Evolutionary conservation across 352 stramenopile genomes (phyloP), one percentile per base, ranked within the genome.

Genomic region (Phytopythium oedochilum): DNA sequence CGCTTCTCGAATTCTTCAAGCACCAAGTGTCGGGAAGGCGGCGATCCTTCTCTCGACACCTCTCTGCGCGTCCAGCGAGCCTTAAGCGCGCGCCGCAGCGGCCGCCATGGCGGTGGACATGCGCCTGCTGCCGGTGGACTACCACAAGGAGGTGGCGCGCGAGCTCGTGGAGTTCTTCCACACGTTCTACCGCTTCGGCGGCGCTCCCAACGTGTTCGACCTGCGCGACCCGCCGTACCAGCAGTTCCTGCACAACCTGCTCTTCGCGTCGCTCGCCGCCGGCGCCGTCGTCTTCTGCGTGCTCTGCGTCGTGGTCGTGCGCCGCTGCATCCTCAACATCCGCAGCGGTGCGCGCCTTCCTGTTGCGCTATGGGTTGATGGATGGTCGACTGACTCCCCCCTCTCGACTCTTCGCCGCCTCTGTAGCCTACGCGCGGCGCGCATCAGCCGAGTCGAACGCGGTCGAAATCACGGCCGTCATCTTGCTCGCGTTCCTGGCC

Each of bases 81-180:
- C 31, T 15, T 36, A 36, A 36, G 20, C 39, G 18, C 18, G 17
- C 22, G 6, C 10, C 42, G 4, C 5, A 9, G 14, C 11, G 20
- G 17, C 9, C 28, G 14, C 5, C 22, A 47, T 36, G 50, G 36
- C 25, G 28, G 32, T 40, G 29, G 62, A 70, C 34, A 72, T 89
- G 64, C 66, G 56, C 28, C 65, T 90, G 43, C 60, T 90, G 25
- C 80, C 77, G 10, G 67, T 68, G 49, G 80, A 90, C 66, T 90
- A 88, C 73, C 75, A 86, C 64, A 68, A 67, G 57, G 66, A 88
- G 35, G 60, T 90, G 31, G 77, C 80, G 43, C 78, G 71, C 34
- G 75, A 88, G 57, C 66, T 90, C 52, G 64, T 75, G 31, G 62
- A 64, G 34, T 93, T 93, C 51, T 89, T 93, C 64, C 83, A 93